Base-by-base conservation (phyloP, 164 flowering plant species). In the Malania oleifera region DNA sequence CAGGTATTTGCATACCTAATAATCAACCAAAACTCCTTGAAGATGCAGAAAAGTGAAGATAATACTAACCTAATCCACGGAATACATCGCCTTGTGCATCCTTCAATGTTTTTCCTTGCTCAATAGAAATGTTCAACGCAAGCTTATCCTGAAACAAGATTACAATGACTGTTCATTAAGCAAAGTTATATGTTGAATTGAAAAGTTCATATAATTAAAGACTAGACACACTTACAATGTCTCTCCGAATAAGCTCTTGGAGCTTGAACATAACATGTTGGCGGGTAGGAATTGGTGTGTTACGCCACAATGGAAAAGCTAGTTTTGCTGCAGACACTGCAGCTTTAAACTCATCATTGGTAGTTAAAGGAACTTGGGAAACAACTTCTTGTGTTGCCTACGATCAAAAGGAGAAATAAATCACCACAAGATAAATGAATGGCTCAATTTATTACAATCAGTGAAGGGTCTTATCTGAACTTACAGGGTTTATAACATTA, bases 311-410 rank as follows among this genome's bases (percentile, higher is more conserved):
- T 19, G 48, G 48, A 44, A 44, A 44, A 19, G 48, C 48, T 19
- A 15, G 48, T 14, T 14, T 44, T 5, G 48, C 48, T 15, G 48
- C 48, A 44, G 8, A 5, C 13, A 44, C 48, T 44, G 48, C 48
- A 44, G 48, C 48, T 44, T 44, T 44, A 14, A 44, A 44, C 48
- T 44, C 48, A 5, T 44, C 48, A 44, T 44, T 3, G n/a, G 48
- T 44, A 14, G 48, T 44, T 17, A 44, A 44, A 15, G 48, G 48
- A 44, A 44, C 48, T 44, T 44, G 48, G 15, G 48, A 44, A 44
- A 44, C 48, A 44, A 44, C 13, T 44, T 44, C 48, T 14, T 44
- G 48, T 5, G 48, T 44, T 44, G 48, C 48, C 48, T 44, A 44
- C n/a, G n/a, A 39, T 39, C 43, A 39, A 39, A 39, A 39, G 43